These are phyloP conservation scores for Nyctanthes arbortristis DNA, from an alignment of 257 asterid species.

Conservation along the genomic window DNA sequence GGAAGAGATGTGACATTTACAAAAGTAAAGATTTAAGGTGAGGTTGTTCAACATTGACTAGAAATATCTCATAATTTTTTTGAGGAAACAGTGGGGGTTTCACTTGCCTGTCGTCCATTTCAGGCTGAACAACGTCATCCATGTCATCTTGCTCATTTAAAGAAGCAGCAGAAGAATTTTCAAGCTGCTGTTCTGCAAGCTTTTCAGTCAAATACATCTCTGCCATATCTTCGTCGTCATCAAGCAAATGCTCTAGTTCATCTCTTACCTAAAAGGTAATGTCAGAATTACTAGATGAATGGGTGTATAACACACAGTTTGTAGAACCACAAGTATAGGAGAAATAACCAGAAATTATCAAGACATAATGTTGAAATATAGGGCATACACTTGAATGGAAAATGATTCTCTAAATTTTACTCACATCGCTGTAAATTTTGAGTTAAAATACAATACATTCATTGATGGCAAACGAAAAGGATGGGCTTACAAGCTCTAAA, in stretches of 20 bases:
- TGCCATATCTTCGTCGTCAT: constrained; percentile 89
- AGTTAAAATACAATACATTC: no score
- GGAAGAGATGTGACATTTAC: no score
- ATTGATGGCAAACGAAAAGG: no score
- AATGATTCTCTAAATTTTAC: no score
- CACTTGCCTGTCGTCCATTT: constrained; percentile 60
- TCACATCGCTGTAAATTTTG: no score
- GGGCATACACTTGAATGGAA: no score
- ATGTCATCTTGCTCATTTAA: constrained; percentile 19
- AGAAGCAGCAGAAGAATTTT: constrained; percentile 43
- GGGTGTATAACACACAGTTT: not conserved
- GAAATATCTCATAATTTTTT: not conserved
- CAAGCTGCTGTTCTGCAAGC: constrained; percentile 45
- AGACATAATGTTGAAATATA: not conserved
- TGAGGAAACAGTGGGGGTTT: constrained; percentile 2
- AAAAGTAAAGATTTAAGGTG: no score
- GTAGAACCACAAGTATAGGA: not conserved
- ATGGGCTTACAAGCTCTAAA: no score
- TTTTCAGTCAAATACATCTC: constrained; percentile 88
- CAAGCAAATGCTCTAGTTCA: constrained; percentile 84
- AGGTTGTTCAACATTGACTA: not conserved
- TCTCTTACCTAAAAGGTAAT: constrained; percentile 63
- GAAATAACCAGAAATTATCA: not conserved
- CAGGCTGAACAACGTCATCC: constrained; percentile 24
- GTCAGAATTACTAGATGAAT: not conserved